phyloP scores from a whole-genome alignment of 176 grass and related monocot species.

The Oryza brachyantha region DNA sequence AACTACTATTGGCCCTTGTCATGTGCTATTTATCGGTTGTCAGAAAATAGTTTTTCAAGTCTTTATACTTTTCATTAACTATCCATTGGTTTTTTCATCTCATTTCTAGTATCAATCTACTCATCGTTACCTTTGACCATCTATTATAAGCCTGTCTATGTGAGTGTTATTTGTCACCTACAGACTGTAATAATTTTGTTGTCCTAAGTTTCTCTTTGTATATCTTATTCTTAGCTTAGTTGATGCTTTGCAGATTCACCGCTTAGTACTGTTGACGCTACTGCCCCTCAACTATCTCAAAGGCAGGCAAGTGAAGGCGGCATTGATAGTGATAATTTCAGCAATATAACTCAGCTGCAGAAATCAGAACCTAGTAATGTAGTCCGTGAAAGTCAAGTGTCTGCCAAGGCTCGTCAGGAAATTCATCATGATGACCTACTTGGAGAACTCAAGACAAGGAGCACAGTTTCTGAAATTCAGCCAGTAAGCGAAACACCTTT shows the following conservation, averaged over 20 bases:
- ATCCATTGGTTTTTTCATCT: not conserved
- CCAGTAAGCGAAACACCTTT: constrained; percentile 7
- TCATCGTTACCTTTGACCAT: not conserved
- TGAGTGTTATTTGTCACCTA: not conserved
- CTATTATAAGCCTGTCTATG: not conserved
- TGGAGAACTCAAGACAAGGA: constrained; percentile 24
- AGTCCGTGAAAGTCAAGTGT: not conserved
- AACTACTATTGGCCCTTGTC: not conserved
- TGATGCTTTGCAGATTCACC: constrained; percentile 41
- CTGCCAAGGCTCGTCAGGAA: not conserved
- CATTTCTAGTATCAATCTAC: not conserved
- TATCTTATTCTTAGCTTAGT: not conserved
- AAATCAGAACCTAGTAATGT: constrained; percentile 5
- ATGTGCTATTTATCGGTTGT: not conserved
- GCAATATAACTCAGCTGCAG: not conserved
- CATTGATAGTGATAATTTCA: constrained; percentile 2
- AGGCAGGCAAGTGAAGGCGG: not conserved
- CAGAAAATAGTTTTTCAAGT: not conserved
- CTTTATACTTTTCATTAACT: not conserved
- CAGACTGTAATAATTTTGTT: not conserved
- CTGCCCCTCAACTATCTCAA: not conserved
- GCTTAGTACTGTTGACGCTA: not conserved
- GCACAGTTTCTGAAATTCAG: constrained; percentile 38
- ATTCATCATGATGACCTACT: constrained; percentile 29
- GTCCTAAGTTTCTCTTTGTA: not conserved